Percentiles rank a stretch among this genome's conserved stretches.
Conservation (phyloP, 179 eudicot genomes). For the Nepenthes alata region DNA sequence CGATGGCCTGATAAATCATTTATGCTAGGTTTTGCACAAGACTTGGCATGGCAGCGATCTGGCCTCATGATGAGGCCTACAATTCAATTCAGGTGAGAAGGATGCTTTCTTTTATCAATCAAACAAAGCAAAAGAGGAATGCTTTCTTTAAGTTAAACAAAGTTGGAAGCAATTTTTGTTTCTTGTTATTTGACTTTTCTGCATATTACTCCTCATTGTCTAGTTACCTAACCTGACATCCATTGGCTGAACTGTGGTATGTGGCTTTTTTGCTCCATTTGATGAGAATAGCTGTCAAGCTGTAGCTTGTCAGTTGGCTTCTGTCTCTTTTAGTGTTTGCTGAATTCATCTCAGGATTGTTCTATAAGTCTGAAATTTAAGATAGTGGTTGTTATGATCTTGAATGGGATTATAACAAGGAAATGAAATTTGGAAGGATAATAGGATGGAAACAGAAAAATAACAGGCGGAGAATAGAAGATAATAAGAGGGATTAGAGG, state of each 20-base stretch:
- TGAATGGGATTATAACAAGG: no score
- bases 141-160: no score
- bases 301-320: background rate
- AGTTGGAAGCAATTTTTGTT: background rate
- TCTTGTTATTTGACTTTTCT: background rate
- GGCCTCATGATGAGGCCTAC: slow-evolving; percentile 88
- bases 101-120: background rate
- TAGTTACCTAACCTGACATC: no score
- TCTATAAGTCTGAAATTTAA: no score
- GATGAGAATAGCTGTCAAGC: background rate
- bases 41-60: slow-evolving; percentile 91
- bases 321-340: background rate
- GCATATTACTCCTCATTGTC: background rate
- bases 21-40: slow-evolving; percentile 58
- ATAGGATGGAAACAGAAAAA: no score
- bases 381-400: no score
- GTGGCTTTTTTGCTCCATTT: background rate
- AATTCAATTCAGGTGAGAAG: slow-evolving; percentile 61
- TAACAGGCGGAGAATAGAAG: no score
- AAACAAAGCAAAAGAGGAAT: background rate
- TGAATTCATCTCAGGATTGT: no score
- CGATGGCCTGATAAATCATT: slow-evolving; percentile 89
- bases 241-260: no score
- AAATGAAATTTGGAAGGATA: no score
- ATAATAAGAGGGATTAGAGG: no score